Conservation (phyloP, 75 land plant species). For the Adiantum capillusveneris region DNA sequence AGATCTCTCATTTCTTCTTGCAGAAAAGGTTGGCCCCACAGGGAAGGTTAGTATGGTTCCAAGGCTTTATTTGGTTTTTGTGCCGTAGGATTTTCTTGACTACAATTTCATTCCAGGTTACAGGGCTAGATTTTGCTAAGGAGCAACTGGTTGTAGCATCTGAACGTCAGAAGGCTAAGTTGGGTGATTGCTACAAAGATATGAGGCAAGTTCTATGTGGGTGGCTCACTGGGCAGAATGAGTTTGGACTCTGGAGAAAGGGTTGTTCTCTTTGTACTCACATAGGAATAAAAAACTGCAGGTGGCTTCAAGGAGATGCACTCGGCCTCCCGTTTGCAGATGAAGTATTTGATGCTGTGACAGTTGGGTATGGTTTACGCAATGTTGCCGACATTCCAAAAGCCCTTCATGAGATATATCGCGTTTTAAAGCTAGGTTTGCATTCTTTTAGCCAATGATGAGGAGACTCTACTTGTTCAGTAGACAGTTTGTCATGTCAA, state of each 20-base stretch:
- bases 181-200: slow-evolving; percentile 38
- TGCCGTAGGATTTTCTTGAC: neutral
- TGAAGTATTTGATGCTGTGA: slow-evolving; percentile 71
- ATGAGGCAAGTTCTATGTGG: slow-evolving; percentile 42
- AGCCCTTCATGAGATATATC: slow-evolving; percentile 61
- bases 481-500: no score
- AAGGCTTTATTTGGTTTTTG: neutral
- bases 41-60: slow-evolving; percentile 53
- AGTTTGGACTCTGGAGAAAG: no score
- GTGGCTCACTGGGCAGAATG: neutral
- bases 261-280: no score
- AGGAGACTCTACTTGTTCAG: no score
- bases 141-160: slow-evolving; percentile 66
- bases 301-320: slow-evolving; percentile 93
- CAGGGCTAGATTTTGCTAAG: slow-evolving; percentile 78
- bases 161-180: slow-evolving; percentile 32
- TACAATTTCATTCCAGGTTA: slow-evolving; percentile 26
- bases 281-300: slow-evolving; percentile 14
- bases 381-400: slow-evolving; percentile 58
- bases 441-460: slow-evolving; percentile 2
- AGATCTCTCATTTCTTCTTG: slow-evolving; percentile 68
- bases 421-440: slow-evolving; percentile 74
- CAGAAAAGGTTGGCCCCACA: slow-evolving; percentile 53
- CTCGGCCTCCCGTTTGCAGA: slow-evolving; percentile 61
- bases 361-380: slow-evolving; percentile 80